Conservation (phyloP, 768 basidiomycete species). For the Jaapia argillacea region DNA sequence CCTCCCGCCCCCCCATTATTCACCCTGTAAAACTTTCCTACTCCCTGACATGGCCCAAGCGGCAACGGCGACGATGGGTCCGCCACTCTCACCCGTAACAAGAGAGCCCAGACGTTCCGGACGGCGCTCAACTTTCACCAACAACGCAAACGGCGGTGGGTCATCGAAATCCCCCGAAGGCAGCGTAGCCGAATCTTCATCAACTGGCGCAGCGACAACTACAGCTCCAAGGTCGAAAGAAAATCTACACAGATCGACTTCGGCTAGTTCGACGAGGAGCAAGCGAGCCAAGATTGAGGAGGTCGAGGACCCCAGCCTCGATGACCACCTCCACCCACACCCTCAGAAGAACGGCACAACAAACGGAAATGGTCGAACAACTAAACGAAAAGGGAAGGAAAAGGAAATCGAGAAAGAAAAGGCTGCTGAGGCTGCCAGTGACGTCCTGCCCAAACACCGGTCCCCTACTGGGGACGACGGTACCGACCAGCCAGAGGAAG, state of each 20-base stretch:
- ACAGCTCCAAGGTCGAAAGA: constrained; percentile 2
- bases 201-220: constrained; percentile 20
- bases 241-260: background rate
- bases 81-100: constrained; percentile 50
- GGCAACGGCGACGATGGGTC: constrained; percentile 60
- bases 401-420: constrained; percentile 38
- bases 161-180: constrained; percentile 62
- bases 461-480: constrained; percentile 23
- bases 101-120: constrained; percentile 73
- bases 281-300: constrained; percentile 73
- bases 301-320: constrained; percentile 20
- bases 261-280: constrained; percentile 17
- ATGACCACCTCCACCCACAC: constrained; percentile 45
- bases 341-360: constrained; percentile 32
- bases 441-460: constrained; percentile 16
- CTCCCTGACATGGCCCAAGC: constrained; percentile 42
- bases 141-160: constrained; percentile 59
- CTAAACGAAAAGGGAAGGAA: constrained; percentile 58
- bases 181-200: too few species aligned
- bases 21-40: background rate
- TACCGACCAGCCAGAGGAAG: constrained; percentile 32
- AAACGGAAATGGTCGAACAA: constrained; percentile 22
- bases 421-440: constrained; percentile 17
- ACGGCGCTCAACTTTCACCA: constrained; percentile 58
- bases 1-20: background rate